Evolutionary conservation across 208 protist genomes (phyloP).

Genomic region (Leishmania lainsoni): DNA sequence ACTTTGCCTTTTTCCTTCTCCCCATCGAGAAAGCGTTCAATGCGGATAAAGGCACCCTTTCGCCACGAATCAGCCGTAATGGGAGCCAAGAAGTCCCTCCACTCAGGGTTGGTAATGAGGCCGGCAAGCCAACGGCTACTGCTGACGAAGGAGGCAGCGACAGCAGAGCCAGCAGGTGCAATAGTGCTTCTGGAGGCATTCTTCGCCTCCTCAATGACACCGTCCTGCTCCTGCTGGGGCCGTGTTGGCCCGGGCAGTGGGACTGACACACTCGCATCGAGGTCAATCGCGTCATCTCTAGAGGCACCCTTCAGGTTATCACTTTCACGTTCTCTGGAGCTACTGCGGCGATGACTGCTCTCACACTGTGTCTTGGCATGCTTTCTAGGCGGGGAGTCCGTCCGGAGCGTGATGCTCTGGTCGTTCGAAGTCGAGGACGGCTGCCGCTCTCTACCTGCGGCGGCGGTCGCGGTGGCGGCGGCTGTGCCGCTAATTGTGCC

Average conservation of each 20-base stretch:
- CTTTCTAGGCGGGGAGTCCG: background rate
- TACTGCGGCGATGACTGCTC: background rate
- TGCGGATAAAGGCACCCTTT: conserved; percentile 45
- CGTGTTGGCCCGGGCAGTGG: background rate
- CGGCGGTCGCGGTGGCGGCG: background rate
- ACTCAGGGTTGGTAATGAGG: conserved; percentile 53
- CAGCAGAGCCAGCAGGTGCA: background rate
- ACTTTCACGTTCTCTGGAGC: background rate
- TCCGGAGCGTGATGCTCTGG: background rate
- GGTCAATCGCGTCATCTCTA: conserved; percentile 2
- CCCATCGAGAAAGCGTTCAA: conserved; percentile 76
- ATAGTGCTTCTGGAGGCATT: background rate
- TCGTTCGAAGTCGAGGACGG: background rate
- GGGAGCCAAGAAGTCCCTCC: conserved; percentile 62
- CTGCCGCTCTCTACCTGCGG: background rate
- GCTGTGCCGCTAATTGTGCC: background rate
- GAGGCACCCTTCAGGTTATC: background rate
- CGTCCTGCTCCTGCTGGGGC: background rate
- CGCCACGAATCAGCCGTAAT: conserved; percentile 45
- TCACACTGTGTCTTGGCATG: background rate
- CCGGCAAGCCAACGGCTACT: conserved; percentile 40
- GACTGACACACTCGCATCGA: background rate
- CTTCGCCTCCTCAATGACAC: background rate
- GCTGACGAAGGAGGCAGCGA: background rate
- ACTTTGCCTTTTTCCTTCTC: conserved; percentile 39